phyloP scores from a whole-genome alignment of 768 basidiomycete genomes.

The Mycena leptocephala region DNA sequence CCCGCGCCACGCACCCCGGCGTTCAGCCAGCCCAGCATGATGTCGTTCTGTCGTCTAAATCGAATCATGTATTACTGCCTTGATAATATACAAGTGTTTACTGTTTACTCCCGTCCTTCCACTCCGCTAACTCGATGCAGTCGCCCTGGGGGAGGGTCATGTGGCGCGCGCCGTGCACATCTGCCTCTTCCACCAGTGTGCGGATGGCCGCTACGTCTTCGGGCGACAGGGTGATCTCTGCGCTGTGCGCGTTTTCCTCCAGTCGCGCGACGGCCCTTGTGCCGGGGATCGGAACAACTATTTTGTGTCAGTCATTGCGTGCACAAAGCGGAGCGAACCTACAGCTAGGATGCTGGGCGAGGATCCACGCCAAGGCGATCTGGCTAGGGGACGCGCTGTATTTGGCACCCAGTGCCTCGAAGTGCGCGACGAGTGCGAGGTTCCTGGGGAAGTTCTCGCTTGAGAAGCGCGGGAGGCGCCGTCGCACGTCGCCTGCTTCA shows the following conservation, averaged over 20 bases:
- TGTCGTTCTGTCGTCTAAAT: not conserved
- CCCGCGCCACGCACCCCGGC: constrained; percentile 69
- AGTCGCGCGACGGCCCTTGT: constrained; percentile 49
- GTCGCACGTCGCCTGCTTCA: constrained; percentile 45
- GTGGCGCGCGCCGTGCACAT: constrained; percentile 36
- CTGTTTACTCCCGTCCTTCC: constrained; percentile 3
- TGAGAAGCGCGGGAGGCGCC: constrained; percentile 47
- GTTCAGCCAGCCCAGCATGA: constrained; percentile 36
- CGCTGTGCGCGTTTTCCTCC: constrained; percentile 51
- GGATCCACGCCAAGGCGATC: constrained; percentile 38
- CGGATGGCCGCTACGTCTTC: constrained; percentile 48
- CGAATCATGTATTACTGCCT: not conserved
- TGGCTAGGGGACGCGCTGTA: constrained; percentile 46
- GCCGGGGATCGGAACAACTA: constrained; percentile 54
- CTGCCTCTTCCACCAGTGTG: constrained; percentile 41
- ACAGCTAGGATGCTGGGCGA: constrained; percentile 32
- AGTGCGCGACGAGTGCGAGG: constrained; percentile 50
- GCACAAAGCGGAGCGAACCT: not conserved
- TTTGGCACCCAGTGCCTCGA: constrained; percentile 48
- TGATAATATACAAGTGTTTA: constrained; percentile 9
- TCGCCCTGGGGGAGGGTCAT: constrained; percentile 3
- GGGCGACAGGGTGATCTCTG: constrained; percentile 36
- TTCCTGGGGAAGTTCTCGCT: constrained; percentile 53
- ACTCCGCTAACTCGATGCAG: constrained; percentile 27
- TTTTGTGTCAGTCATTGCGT: not conserved